Conservation (phyloP, 2,329 filamentous ascomycete species). For the Epichloe sibirici region DNA sequence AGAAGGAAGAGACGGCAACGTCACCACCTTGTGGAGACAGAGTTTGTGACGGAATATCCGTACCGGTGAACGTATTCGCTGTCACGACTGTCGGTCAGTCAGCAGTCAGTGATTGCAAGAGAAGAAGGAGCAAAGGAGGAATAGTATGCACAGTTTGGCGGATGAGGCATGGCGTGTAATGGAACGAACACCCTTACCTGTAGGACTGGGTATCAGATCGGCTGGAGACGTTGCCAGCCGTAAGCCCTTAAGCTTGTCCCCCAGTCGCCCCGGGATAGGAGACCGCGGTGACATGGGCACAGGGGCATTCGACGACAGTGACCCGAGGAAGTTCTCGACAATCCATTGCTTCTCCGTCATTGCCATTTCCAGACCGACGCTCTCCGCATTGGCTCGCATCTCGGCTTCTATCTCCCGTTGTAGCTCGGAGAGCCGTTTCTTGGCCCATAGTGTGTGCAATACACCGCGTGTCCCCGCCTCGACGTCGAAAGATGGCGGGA, state of each 20-base stretch:
- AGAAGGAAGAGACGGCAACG: slow-evolving; percentile 25
- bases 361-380: slow-evolving; percentile 75
- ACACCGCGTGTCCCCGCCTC: slow-evolving; percentile 68
- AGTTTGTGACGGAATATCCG: slow-evolving; percentile 21
- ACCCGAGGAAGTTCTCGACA: slow-evolving; percentile 53
- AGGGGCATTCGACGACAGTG: slow-evolving; percentile 16
- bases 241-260: slow-evolving; percentile 69
- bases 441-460: slow-evolving; percentile 82
- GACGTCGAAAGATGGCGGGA: slow-evolving; percentile 60
- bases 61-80: slow-evolving; percentile 25
- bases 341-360: slow-evolving; percentile 79
- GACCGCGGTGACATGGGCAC: slow-evolving; percentile 44
- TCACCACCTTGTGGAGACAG: slow-evolving; percentile 20
- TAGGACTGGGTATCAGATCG: slow-evolving; percentile 42
- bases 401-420: slow-evolving; percentile 67
- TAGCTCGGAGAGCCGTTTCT: slow-evolving; percentile 63
- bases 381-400: slow-evolving; percentile 61
- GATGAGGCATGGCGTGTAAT: no score
- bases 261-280: slow-evolving; percentile 54
- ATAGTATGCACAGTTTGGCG: background rate
- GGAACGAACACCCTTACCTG: slow-evolving; percentile 30
- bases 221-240: slow-evolving; percentile 62
- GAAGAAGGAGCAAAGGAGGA: background rate
- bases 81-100: background rate
- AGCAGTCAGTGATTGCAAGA: background rate